These are phyloP conservation scores for Pseudotsuga menziesii DNA, from an alignment of 75 land plant species.

Conservation along the genomic window DNA sequence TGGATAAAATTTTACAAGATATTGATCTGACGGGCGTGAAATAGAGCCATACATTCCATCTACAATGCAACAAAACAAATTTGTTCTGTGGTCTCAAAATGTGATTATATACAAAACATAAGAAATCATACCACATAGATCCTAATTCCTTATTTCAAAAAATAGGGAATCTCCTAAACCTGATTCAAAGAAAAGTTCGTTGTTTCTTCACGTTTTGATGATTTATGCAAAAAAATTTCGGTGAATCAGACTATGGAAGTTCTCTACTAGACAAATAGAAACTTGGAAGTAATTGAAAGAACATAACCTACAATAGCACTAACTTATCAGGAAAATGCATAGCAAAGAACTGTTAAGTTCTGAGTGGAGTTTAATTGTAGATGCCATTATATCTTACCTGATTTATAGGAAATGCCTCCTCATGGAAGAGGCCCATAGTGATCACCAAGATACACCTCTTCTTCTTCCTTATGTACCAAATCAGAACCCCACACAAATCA, in stretches of 20 bases:
- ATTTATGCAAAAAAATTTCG: not conserved
- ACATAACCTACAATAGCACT: not conserved
- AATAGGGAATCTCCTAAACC: not conserved
- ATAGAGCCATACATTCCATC: not conserved
- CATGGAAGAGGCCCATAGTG: constrained; percentile 3
- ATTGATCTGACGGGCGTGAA: constrained; percentile 2
- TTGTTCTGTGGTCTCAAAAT: not conserved
- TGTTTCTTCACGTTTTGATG: not conserved
- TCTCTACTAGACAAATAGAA: not conserved
- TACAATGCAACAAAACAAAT: not conserved
- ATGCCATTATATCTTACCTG: not conserved
- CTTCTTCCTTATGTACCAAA: constrained; percentile 5
- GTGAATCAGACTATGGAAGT: not conserved
- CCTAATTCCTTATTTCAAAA: not conserved
- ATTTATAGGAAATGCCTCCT: not conserved
- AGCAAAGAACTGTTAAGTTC: not conserved
- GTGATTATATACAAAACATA: not conserved
- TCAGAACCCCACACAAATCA: not conserved
- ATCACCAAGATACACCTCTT: constrained; percentile 2
- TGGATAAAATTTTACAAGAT: constrained; percentile 6
- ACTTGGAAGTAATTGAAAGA: not conserved
- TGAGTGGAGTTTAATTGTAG: not conserved
- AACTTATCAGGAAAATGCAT: not conserved
- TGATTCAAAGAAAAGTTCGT: not conserved
- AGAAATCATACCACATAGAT: not conserved